Conservation (phyloP, 371 early-diverging fungal species). For the Sporodiniella umbellata region DNA sequence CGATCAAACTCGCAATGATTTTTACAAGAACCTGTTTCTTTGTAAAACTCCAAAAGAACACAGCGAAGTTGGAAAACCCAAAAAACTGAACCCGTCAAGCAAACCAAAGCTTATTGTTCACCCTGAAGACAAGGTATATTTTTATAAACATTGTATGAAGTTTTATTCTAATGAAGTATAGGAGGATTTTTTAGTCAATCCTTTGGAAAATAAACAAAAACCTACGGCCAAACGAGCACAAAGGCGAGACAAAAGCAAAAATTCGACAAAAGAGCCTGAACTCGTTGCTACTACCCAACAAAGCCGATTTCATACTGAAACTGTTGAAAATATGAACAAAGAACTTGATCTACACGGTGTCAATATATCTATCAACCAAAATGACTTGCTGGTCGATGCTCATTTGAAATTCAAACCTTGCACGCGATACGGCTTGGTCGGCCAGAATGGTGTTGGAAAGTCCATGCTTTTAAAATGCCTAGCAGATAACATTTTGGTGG, state of each 20-base stretch:
- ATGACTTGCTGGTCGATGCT: constrained; percentile 63
- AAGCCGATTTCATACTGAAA: constrained; percentile 85
- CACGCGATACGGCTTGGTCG: constrained; percentile 74
- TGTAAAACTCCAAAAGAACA: not conserved
- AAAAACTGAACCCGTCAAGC: not conserved
- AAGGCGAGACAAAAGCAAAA: constrained; percentile 12
- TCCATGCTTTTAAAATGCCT: constrained; percentile 77
- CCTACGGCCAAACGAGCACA: not conserved
- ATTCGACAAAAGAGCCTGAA: constrained; percentile 17
- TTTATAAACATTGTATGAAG: no score
- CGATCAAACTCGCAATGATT: constrained; percentile 35
- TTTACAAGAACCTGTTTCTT: constrained; percentile 32
- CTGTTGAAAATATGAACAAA: constrained; percentile 61
- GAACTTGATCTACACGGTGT: constrained; percentile 72
- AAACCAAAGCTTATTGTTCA: not conserved
- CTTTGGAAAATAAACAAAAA: no score
- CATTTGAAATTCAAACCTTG: constrained; percentile 60
- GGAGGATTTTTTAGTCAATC: no score
- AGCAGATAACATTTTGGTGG: constrained; percentile 69
- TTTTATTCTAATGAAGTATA: no score
- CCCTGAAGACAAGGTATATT: no score
- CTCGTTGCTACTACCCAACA: constrained; percentile 80
- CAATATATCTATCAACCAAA: constrained; percentile 63
- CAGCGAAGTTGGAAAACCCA: not conserved
- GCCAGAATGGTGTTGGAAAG: constrained; percentile 92